Conservation (phyloP, 352 stramenopile genomes). For the Globisporangium emineosum region DNA sequence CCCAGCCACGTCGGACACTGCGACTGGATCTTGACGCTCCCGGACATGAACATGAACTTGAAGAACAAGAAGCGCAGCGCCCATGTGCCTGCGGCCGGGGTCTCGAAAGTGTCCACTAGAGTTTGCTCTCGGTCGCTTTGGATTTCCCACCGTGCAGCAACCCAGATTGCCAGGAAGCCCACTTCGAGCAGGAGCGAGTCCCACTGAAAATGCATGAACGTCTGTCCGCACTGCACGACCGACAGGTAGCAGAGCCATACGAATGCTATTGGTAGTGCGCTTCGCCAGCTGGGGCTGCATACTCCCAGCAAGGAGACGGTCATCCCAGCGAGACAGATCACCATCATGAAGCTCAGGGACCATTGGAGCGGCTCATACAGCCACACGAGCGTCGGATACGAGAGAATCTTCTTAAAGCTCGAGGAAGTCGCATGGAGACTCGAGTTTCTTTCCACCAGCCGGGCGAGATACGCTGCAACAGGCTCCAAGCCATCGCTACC, state of each 20-base stretch:
- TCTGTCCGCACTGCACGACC: slow-evolving; percentile 70
- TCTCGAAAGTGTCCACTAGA: slow-evolving; percentile 26
- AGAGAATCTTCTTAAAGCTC: slow-evolving; percentile 18
- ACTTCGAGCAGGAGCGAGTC: slow-evolving; percentile 90
- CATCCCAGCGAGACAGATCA: slow-evolving; percentile 35
- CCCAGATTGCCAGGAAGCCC: slow-evolving; percentile 60
- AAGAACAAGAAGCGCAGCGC: slow-evolving; percentile 88
- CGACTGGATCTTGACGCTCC: slow-evolving; percentile 90
- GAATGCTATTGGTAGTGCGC: slow-evolving; percentile 27
- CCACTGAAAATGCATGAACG: slow-evolving; percentile 93
- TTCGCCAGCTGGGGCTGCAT: slow-evolving; percentile 27
- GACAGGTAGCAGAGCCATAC: slow-evolving; percentile 76
- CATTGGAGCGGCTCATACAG: slow-evolving; percentile 42
- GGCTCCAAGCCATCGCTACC: slow-evolving; percentile 53
- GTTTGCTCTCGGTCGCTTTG: background rate
- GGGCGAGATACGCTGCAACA: slow-evolving; percentile 46
- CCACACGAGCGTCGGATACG: slow-evolving; percentile 57
- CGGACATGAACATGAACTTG: slow-evolving; percentile 94
- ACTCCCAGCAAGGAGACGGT: slow-evolving; percentile 30
- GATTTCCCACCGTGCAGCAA: slow-evolving; percentile 37
- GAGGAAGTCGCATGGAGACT: slow-evolving; percentile 15
- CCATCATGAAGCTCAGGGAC: slow-evolving; percentile 44
- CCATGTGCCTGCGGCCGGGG: slow-evolving; percentile 37
- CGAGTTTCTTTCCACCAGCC: slow-evolving; percentile 25
- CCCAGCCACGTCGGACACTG: slow-evolving; percentile 88